Evolutionary conservation across 768 basidiomycete species (phyloP), one percentile per base, ranked within the genome.

Genomic region (Mycena metata): DNA sequence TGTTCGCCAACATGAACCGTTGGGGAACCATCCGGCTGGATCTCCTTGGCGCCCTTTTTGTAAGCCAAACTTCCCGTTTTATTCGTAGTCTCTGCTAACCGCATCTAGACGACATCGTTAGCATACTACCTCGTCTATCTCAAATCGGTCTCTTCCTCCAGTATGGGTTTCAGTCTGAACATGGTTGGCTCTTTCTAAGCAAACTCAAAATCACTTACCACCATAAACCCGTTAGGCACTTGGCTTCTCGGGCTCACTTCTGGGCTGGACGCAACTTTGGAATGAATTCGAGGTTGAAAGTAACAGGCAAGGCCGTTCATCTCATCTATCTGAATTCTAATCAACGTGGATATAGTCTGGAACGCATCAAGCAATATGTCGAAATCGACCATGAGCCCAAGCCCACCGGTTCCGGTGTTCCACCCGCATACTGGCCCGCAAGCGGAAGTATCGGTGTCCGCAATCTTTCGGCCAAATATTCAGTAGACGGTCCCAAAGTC

Each of bases 361-460:
- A 73, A 56, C 69, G 72, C 9, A 58, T 73, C 11, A 51, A 69
- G 13, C 56, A 63, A 21, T 86, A 83, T 69, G 60, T 86, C 15
- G 64, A 76, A 16, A 83, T 85, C 65, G 84, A 85, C 33, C 80
- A 82, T 43, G 84, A 86, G 66, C 79, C 83, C 5, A 66, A 70
- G 51, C 61, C 76, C 2, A 73, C 74, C 0, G 52, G 66, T 4
- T 60, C 67, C 1, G 82, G 81, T 24, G 74, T 75, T 33, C 86
- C 86, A 3, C 84, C 86, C 5, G 85, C 86, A 0, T 82, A 84
- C 45, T 87, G 86, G 86, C 85, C 86, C 0, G 77, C 85, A 2
- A 82, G 82, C 2, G 86, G 86, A 16, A 73, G 76, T 21, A 76
- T 86, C 46, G 71, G 76, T 19, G 80, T 85, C 17, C 79, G 86